These are phyloP conservation scores for Allium fistulosum DNA, from an alignment of 106 monocot species.

Conservation along the genomic window DNA sequence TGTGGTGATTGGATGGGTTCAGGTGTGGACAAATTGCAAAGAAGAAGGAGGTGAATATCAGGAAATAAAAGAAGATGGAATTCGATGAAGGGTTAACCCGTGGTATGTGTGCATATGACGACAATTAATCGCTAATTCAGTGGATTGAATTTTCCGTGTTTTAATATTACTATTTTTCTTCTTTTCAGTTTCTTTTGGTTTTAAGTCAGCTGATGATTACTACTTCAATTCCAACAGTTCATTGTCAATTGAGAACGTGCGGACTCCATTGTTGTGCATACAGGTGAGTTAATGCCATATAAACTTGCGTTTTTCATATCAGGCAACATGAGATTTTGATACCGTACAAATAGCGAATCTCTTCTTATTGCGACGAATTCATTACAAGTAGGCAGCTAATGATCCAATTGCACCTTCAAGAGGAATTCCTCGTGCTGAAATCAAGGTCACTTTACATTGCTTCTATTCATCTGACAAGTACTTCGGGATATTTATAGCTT, in stretches of 20 bases:
- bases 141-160: too few relatives aligned
- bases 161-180: slow-evolving; percentile 1
- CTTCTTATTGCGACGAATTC: background rate
- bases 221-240: too few relatives aligned
- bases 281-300: slow-evolving; percentile 42
- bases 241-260: slow-evolving; percentile 50
- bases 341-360: background rate
- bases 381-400: too few relatives aligned
- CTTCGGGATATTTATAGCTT: too few relatives aligned
- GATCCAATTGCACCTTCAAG: slow-evolving; percentile 85
- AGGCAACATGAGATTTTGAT: background rate
- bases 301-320: background rate
- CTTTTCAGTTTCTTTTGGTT: slow-evolving; percentile 86
- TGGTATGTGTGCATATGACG: slow-evolving; percentile 38
- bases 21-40: too few relatives aligned
- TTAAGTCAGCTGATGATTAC: slow-evolving; percentile 92
- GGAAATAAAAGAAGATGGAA: too few relatives aligned
- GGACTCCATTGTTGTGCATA: slow-evolving; percentile 85
- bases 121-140: too few relatives aligned
- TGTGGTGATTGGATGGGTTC: too few relatives aligned
- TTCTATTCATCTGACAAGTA: background rate
- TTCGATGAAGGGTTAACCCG: slow-evolving; percentile 94
- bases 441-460: slow-evolving; percentile 30
- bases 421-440: slow-evolving; percentile 76
- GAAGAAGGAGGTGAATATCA: too few relatives aligned